Evolutionary conservation across 495 filamentous ascomycete species (phyloP).

Genomic region (Daldinia concentrica): DNA sequence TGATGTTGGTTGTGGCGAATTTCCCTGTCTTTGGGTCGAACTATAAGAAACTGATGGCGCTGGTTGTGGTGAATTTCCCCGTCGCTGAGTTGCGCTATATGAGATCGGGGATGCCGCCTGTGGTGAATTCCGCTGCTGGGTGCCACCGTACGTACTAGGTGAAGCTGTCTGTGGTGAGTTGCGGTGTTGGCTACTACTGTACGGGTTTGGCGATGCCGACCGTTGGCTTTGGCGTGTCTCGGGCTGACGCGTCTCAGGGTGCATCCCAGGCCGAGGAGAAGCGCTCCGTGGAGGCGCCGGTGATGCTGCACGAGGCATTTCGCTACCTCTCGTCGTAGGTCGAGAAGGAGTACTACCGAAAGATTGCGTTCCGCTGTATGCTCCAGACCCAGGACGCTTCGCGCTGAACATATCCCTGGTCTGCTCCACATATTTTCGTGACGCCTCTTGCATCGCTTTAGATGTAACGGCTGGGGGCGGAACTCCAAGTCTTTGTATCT

Average conservation of each 20-base stretch:
- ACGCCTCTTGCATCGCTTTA: constrained; percentile 91
- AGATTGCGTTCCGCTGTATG: constrained; percentile 30
- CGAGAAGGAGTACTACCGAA: constrained; percentile 48
- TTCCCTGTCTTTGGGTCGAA: constrained; percentile 49
- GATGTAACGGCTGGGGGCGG: constrained; percentile 93
- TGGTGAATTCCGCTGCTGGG: constrained; percentile 43
- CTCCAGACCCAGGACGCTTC: constrained; percentile 58
- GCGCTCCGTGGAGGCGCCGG: constrained; percentile 60
- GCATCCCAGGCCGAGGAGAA: constrained; percentile 61
- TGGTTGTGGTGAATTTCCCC: neutral
- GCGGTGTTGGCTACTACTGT: constrained; percentile 45
- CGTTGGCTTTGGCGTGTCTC: constrained; percentile 54
- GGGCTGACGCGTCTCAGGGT: constrained; percentile 38
- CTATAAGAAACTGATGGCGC: constrained; percentile 55
- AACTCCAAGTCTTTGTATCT: constrained; percentile 81
- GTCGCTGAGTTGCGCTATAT: constrained; percentile 2
- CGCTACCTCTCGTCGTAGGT: constrained; percentile 57
- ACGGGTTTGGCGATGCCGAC: constrained; percentile 50
- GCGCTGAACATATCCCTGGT: constrained; percentile 77
- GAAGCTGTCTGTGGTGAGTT: constrained; percentile 31
- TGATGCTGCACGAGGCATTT: constrained; percentile 61
- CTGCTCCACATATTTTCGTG: constrained; percentile 84
- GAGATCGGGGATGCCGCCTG: constrained; percentile 49
- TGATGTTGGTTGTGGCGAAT: constrained; percentile 48
- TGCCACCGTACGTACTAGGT: constrained; percentile 43